Evolutionary conservation across 192 early-diverging fungal genomes (phyloP).

Genomic region (Dissophora ornata): DNA sequence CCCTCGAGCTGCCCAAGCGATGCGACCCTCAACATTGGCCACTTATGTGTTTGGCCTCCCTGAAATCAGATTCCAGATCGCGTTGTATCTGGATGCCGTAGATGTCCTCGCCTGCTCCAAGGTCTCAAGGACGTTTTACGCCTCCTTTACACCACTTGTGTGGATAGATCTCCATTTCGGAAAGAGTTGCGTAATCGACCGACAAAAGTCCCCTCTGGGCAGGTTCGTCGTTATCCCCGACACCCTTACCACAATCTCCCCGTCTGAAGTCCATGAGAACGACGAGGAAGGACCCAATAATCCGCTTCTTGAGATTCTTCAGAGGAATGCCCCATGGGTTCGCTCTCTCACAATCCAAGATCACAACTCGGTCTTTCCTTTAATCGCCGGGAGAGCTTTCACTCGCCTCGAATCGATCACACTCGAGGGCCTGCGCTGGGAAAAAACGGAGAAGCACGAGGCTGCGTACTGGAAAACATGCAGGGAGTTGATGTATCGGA

Average conservation of each 20-base stretch:
- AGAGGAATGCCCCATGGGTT: neutral
- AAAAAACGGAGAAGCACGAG: neutral
- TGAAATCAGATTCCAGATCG: slow-evolving; percentile 12
- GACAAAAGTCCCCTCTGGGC: neutral
- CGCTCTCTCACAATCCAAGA: slow-evolving; percentile 2
- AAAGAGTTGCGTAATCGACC: neutral
- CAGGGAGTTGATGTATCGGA: neutral
- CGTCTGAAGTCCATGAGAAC: neutral
- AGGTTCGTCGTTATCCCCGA: neutral
- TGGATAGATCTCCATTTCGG: slow-evolving; percentile 29
- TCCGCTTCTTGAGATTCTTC: neutral
- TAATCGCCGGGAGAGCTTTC: neutral
- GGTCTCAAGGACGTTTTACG: slow-evolving; percentile 10
- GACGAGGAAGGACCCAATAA: neutral
- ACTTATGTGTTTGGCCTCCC: slow-evolving; percentile 10
- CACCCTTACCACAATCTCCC: neutral
- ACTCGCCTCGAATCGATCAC: slow-evolving; percentile 5
- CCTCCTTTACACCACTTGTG: slow-evolving; percentile 17
- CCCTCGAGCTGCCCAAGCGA: too few relatives aligned
- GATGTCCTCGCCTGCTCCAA: slow-evolving; percentile 11
- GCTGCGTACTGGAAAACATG: slow-evolving; percentile 7
- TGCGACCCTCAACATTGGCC: too few relatives aligned
- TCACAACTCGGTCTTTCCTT: slow-evolving; percentile 6
- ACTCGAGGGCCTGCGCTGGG: neutral
- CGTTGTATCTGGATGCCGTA: slow-evolving; percentile 7